Percentiles rank a stretch among this genome's conserved stretches.
These are phyloP conservation scores for Gossypium stocksii DNA, from an alignment of 345 rosid genomes.

Conservation along the genomic window DNA sequence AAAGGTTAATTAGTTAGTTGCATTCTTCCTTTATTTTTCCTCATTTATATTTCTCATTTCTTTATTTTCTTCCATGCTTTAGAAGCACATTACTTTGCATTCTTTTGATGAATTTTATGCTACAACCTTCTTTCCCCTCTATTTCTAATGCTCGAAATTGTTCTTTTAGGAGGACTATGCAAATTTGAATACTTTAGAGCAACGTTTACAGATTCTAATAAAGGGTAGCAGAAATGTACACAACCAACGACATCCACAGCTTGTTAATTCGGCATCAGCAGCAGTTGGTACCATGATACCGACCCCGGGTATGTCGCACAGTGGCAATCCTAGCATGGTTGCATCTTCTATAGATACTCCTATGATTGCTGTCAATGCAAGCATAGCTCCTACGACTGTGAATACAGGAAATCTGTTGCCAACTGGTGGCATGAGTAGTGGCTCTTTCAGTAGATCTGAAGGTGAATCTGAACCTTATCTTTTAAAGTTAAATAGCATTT, in stretches of 20 bases:
- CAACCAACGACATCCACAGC: slow-evolving; percentile 42
- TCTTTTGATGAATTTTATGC: neutral
- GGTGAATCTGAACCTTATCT: slow-evolving; percentile 29
- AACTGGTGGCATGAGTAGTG: slow-evolving; percentile 47
- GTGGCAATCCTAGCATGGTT: slow-evolving; percentile 46
- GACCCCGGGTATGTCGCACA: slow-evolving; percentile 77
- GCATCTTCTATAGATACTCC: slow-evolving; percentile 57
- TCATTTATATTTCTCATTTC: neutral
- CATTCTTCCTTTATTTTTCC: slow-evolving; percentile 1
- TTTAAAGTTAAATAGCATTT: slow-evolving; percentile 14
- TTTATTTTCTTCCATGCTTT: neutral
- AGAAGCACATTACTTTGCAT: neutral
- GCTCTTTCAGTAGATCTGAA: slow-evolving; percentile 44
- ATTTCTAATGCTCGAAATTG: slow-evolving; percentile 18
- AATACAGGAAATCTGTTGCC: slow-evolving; percentile 50
- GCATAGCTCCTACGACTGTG: slow-evolving; percentile 39
- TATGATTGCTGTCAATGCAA: slow-evolving; percentile 42
- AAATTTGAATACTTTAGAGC: slow-evolving; percentile 62
- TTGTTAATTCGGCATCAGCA: slow-evolving; percentile 53
- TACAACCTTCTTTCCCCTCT: neutral
- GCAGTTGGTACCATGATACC: slow-evolving; percentile 82
- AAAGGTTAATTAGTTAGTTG: slow-evolving; percentile 39
- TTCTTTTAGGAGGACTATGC: slow-evolving; percentile 70
- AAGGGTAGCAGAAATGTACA: slow-evolving; percentile 35
- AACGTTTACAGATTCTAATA: slow-evolving; percentile 52